Conservation (phyloP, 1,284 basidiomycete genomes). For the Ceratobasidium sp. region DNA sequence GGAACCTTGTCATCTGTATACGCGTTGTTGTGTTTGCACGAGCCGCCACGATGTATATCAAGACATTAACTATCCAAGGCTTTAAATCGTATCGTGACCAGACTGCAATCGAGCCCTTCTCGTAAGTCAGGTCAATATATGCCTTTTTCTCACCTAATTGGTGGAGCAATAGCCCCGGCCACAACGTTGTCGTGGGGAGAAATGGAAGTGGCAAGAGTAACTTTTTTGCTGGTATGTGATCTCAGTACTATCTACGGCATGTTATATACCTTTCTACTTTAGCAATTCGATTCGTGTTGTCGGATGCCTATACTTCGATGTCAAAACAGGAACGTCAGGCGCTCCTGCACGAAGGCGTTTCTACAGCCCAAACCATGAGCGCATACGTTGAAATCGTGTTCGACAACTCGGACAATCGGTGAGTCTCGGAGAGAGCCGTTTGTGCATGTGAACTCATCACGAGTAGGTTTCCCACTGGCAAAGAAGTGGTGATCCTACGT, state of each 20-base stretch:
- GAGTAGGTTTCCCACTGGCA: constrained; percentile 80
- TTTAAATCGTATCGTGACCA: constrained; percentile 93
- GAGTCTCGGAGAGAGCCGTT: not conserved
- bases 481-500: constrained; percentile 86
- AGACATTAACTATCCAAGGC: constrained; percentile 93
- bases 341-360: constrained; percentile 93
- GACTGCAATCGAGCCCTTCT: constrained; percentile 67
- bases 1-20: not conserved
- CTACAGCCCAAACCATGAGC: constrained; percentile 88
- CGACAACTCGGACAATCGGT: constrained; percentile 87
- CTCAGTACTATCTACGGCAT: not conserved
- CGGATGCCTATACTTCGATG: constrained; percentile 97
- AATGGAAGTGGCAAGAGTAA: constrained; percentile 98
- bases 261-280: not conserved
- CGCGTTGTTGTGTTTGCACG: constrained; percentile 43
- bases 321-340: constrained; percentile 92
- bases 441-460: not conserved
- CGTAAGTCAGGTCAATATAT: constrained; percentile 51
- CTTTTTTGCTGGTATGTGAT: constrained; percentile 86
- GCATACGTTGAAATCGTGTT: constrained; percentile 94
- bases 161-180: constrained; percentile 74
- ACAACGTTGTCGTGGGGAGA: constrained; percentile 94
- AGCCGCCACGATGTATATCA: constrained; percentile 74
- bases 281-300: constrained; percentile 97
- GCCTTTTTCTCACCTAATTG: constrained; percentile 45